These are phyloP conservation scores for Ogataea parapolymorpha DNA, from an alignment of 805 yeast species.

Conservation along the genomic window DNA sequence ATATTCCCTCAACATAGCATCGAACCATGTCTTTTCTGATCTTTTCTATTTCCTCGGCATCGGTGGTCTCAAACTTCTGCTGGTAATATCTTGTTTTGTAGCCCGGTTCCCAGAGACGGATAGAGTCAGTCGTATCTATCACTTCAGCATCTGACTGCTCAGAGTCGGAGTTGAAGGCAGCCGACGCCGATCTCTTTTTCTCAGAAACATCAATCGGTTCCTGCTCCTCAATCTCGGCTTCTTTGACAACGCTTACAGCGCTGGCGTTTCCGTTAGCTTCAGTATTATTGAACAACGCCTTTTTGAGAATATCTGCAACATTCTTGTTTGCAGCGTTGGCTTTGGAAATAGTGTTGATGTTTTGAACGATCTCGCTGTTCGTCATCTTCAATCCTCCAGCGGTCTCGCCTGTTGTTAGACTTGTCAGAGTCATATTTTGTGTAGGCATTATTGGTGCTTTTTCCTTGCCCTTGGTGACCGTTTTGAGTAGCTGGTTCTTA, in stretches of 20 bases:
- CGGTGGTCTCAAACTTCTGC: constrained; percentile 61
- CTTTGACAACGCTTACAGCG: constrained; percentile 28
- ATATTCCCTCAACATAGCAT: constrained; percentile 86
- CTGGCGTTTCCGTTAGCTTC: constrained; percentile 17
- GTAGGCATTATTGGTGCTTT: constrained; percentile 70
- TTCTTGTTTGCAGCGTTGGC: constrained; percentile 70
- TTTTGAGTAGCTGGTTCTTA: constrained; percentile 43
- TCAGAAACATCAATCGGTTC: constrained; percentile 28
- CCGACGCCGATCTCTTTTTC: constrained; percentile 22
- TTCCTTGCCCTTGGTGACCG: constrained; percentile 69
- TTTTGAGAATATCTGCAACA: constrained; percentile 61
- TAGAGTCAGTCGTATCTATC: constrained; percentile 45
- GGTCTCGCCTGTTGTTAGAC: constrained; percentile 61
- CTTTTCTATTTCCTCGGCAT: constrained; percentile 51
- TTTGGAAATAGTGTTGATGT: constrained; percentile 57
- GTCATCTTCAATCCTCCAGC: constrained; percentile 62
- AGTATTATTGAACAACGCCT: constrained; percentile 29
- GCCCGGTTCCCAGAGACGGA: constrained; percentile 83
- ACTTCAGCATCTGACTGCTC: constrained; percentile 35
- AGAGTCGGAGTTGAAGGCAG: constrained; percentile 28
- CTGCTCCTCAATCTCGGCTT: constrained; percentile 19
- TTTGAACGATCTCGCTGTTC: constrained; percentile 67
- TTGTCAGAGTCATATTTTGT: constrained; percentile 71
- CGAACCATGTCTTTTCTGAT: constrained; percentile 59
- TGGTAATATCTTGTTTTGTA: constrained; percentile 78